A percentile compares a stretch with the other conserved stretches of the same genome.
phyloP scores from a whole-genome alignment of 148 eudicot genomes.

The Chenopodium formosanum region DNA sequence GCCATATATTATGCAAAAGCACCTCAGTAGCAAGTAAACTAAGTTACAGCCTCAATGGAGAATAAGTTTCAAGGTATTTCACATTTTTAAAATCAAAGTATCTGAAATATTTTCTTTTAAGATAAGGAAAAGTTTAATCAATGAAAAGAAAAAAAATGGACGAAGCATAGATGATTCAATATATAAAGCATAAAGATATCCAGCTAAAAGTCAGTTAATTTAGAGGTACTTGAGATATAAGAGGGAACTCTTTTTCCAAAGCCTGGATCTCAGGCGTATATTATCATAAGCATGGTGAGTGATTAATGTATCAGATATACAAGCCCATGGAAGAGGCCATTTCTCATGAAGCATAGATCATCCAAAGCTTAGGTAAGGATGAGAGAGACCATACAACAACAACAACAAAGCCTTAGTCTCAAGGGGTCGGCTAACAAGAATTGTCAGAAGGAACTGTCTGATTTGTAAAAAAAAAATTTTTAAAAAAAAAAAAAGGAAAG shows the following conservation, averaged over 20 bases:
- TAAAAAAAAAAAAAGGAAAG: fast-evolving
- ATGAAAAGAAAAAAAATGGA: not conserved
- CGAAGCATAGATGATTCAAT: not conserved
- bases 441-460: too few relatives aligned
- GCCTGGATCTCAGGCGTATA: not conserved
- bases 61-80: too few relatives aligned
- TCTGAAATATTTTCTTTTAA: not conserved
- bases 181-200: too few relatives aligned
- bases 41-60: not conserved
- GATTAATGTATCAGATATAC: not conserved
- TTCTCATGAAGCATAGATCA: not conserved
- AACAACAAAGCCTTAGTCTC: too few relatives aligned
- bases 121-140: too few relatives aligned
- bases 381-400: too few relatives aligned
- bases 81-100: not conserved
- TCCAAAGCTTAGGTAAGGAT: not conserved
- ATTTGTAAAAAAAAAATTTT: too few relatives aligned
- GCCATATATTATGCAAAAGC: not conserved
- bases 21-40: not conserved
- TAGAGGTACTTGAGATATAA: too few relatives aligned
- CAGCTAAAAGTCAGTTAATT: not conserved
- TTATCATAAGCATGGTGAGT: not conserved
- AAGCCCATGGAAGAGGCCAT: not conserved
- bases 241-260: not conserved
- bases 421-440: too few relatives aligned